Evolutionary conservation across 2,329 filamentous ascomycete genomes (phyloP).

Genomic region (Trichophaea hybrida): DNA sequence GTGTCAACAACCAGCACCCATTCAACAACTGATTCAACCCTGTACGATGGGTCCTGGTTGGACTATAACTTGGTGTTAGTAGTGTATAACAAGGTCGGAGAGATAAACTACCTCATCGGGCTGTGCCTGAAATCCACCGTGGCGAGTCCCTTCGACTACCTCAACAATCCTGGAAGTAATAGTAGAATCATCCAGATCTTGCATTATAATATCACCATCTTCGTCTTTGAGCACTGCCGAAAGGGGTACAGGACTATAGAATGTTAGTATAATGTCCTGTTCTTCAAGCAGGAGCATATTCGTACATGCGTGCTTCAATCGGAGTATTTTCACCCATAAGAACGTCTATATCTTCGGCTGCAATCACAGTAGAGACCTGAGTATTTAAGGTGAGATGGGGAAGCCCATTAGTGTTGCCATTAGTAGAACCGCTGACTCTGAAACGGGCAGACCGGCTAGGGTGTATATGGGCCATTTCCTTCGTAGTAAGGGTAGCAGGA

Average conservation of each 20-base stretch:
- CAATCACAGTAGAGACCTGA: no score
- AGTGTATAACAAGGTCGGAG: neutral
- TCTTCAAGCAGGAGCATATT: neutral
- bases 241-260: neutral
- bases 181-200: slow-evolving; percentile 17
- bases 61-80: neutral
- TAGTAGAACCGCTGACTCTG: neutral
- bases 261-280: neutral
- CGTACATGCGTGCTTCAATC: neutral
- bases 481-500: neutral
- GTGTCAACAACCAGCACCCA: slow-evolving; percentile 22
- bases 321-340: neutral
- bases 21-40: neutral
- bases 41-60: neutral
- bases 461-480: neutral
- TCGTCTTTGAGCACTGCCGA: slow-evolving; percentile 6
- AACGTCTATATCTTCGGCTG: neutral
- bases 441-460: neutral
- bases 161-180: slow-evolving; percentile 13
- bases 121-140: neutral
- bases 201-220: slow-evolving; percentile 22
- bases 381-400: no score
- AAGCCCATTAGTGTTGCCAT: neutral
- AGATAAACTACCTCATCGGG: neutral
- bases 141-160: slow-evolving; percentile 13